Conservation (phyloP, 106 monocot species). For the Dendrobium chrysotoxum region DNA sequence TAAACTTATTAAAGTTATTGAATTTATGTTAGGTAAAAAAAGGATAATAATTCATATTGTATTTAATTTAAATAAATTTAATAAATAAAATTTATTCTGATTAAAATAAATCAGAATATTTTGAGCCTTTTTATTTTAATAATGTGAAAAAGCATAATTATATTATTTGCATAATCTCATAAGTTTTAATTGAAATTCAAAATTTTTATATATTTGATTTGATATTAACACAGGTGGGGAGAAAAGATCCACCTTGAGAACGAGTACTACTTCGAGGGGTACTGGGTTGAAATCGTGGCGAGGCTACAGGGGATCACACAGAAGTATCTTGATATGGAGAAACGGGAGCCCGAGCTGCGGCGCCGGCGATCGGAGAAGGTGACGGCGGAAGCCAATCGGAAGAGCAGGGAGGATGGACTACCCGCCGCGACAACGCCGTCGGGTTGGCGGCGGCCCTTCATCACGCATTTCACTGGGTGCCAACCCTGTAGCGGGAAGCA, state of each 20-base stretch:
- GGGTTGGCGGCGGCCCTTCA: slow-evolving; percentile 50
- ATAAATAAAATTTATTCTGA: too few species aligned
- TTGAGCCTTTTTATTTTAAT: too few species aligned
- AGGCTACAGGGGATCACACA: slow-evolving; percentile 33
- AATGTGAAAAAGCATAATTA: too few species aligned
- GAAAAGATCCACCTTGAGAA: slow-evolving; percentile 58
- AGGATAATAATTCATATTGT: too few species aligned
- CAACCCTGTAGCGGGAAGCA: slow-evolving; percentile 78
- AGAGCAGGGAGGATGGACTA: slow-evolving; percentile 18
- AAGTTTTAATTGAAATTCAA: too few species aligned
- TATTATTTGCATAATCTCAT: too few species aligned
- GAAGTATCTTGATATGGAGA: slow-evolving; percentile 44
- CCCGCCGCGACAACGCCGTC: slow-evolving; percentile 8
- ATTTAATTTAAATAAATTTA: too few species aligned
- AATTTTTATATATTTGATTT: too few species aligned
- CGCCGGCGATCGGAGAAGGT: slow-evolving; percentile 56
- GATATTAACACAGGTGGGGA: slow-evolving; percentile 26
- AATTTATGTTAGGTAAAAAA: too few species aligned
- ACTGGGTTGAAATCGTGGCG: slow-evolving; percentile 75
- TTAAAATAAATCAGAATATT: too few species aligned
- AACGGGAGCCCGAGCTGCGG: slow-evolving; percentile 14
- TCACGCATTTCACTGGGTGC: slow-evolving; percentile 95
- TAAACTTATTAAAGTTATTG: too few species aligned
- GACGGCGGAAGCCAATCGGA: slow-evolving; percentile 12
- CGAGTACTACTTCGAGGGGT: slow-evolving; percentile 68